These are phyloP conservation scores for Mortierella antarctica DNA, from an alignment of 192 early-diverging fungal species.

Conservation along the genomic window DNA sequence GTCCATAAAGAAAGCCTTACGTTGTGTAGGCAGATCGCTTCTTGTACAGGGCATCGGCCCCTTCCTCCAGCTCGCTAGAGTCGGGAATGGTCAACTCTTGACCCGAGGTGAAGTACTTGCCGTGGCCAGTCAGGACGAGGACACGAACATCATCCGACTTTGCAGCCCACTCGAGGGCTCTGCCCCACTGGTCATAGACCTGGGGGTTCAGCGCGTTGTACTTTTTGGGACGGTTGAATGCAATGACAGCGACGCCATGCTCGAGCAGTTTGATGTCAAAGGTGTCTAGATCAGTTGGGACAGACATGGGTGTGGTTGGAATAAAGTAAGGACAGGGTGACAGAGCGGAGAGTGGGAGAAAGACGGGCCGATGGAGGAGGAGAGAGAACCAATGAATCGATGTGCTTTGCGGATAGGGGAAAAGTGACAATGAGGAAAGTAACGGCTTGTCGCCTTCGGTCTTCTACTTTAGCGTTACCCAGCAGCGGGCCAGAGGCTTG, in stretches of 20 bases:
- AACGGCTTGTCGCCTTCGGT: not conserved
- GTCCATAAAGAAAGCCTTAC: slow-evolving; percentile 17
- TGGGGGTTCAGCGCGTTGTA: slow-evolving; percentile 69
- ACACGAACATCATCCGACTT: slow-evolving; percentile 60
- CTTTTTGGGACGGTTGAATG: slow-evolving; percentile 70
- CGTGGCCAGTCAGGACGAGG: slow-evolving; percentile 71
- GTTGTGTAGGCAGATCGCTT: slow-evolving; percentile 32
- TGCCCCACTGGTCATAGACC: slow-evolving; percentile 70
- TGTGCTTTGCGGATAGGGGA: not conserved
- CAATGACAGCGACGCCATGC: slow-evolving; percentile 71
- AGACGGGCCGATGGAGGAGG: not conserved
- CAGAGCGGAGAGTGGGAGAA: not conserved
- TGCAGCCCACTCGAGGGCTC: slow-evolving; percentile 67
- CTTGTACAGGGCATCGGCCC: slow-evolving; percentile 12
- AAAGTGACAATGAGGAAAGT: slow-evolving; percentile 1
- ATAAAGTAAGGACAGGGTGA: slow-evolving; percentile 1
- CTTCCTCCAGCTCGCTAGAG: slow-evolving; percentile 24
- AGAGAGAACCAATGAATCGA: not conserved
- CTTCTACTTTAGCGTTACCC: too few relatives aligned
- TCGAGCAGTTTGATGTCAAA: slow-evolving; percentile 55
- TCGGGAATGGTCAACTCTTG: slow-evolving; percentile 63
- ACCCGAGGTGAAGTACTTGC: slow-evolving; percentile 73
- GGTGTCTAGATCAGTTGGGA: slow-evolving; percentile 55
- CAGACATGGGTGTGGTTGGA: slow-evolving; percentile 17
- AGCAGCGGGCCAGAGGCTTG: too few relatives aligned